phyloP scores from a whole-genome alignment of 148 eudicot species.

The Vaccinium darrowii region DNA sequence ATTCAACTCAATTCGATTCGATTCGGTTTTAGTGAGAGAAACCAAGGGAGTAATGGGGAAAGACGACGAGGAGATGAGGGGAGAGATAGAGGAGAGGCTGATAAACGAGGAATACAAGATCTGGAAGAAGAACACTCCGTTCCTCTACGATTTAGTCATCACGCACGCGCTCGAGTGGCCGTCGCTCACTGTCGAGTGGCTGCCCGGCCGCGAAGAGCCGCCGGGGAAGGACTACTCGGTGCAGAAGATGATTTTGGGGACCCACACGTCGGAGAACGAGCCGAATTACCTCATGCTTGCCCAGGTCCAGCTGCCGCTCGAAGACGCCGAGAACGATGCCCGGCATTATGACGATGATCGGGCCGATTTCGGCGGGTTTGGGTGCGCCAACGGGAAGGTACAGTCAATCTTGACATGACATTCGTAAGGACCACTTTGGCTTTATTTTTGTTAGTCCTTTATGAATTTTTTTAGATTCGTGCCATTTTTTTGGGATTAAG shows the following conservation, averaged over 20 bases:
- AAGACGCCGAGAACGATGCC: slow-evolving; percentile 71
- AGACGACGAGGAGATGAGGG: slow-evolving; percentile 73
- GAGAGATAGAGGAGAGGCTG: slow-evolving; percentile 71
- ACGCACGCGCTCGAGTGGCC: slow-evolving; percentile 95
- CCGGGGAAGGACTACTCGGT: slow-evolving; percentile 84
- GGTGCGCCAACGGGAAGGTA: slow-evolving; percentile 76
- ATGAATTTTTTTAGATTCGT: too few species aligned
- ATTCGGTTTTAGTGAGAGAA: not conserved
- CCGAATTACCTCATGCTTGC: slow-evolving; percentile 86
- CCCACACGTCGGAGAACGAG: slow-evolving; percentile 81
- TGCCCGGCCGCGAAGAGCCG: slow-evolving; percentile 74
- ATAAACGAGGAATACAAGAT: slow-evolving; percentile 87
- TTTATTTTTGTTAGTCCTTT: too few species aligned
- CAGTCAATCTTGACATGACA: too few species aligned
- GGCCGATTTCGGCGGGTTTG: slow-evolving; percentile 69
- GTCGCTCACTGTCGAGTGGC: slow-evolving; percentile 94
- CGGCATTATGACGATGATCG: slow-evolving; percentile 64
- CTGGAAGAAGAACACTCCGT: slow-evolving; percentile 91
- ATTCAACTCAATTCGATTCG: not conserved
- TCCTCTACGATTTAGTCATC: slow-evolving; percentile 74
- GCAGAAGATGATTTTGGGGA: slow-evolving; percentile 87
- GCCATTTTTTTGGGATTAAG: too few species aligned
- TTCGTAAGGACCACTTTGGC: too few species aligned
- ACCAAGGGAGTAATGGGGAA: slow-evolving; percentile 48
- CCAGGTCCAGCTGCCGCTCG: slow-evolving; percentile 83